Base-by-base conservation (phyloP, 202 grass and related monocot genomes). In the Panicum virgatum region DNA sequence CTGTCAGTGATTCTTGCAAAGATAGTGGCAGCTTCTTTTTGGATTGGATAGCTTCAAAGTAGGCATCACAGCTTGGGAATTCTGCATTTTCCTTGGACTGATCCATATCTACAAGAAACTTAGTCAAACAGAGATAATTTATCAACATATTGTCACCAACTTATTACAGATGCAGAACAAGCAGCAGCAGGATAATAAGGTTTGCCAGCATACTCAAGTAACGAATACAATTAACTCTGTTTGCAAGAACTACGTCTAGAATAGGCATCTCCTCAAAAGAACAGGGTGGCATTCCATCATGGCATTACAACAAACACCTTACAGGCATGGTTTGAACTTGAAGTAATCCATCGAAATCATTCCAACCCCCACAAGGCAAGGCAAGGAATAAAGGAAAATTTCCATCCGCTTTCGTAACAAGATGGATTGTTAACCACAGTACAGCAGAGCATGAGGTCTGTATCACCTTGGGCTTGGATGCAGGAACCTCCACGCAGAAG, bases 11-110 rank as follows among this genome's bases (percentile, higher is more conserved):
- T 60, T 91, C 90, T 64, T 94, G 95, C 79, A 98, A 86, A 91
- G 77, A 67, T 36, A 85, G 72, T 6, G 95, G 95, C n/a, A 98
- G 69, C 82, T 91, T 93, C 80, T 94, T 97, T 75, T 97, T 98
- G 40, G 80, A 89, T 68, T 98, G 90, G 69, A 98, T 94, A 82
- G 84, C 80, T 56, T 95, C 88, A 86, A 98, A 98, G 80, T 98
- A 98, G 19, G 90, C 88, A 86, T 94, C 95, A 75, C 90, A 94
- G 44, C 83, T 91, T n/a, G 90, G 90, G 54, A 89, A 74, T 39
- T 84, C 73, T 25, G 56, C 48, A 10, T 29, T 81, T 47, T 63
- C 88, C 34, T 87, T 81, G 32, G 80, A 22, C 37, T 8, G 66
- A 52, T 74, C 77, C 87, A 92, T 92, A 67, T 59, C 79, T 86